A percentile compares a stretch with the other conserved stretches of the same genome.
Conservation (phyloP, 2,329 filamentous ascomycete species). For the Colletotrichum sp. region DNA sequence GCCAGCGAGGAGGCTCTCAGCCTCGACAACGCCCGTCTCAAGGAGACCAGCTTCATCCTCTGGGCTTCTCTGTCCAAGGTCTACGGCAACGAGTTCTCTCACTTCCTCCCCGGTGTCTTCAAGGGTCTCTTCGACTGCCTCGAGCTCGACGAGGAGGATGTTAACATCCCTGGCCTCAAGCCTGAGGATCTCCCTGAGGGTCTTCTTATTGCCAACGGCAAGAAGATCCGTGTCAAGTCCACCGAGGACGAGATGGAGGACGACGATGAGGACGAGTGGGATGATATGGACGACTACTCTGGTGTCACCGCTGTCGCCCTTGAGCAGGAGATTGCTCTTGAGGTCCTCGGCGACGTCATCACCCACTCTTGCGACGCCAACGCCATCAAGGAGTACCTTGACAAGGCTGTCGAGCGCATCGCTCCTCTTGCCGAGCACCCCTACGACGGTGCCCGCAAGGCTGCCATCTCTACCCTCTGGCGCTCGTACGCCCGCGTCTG, state of each 20-base stretch:
- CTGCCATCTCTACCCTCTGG: conserved; percentile 89
- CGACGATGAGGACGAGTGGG: conserved; percentile 78
- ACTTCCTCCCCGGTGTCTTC: conserved; percentile 80
- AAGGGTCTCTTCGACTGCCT: conserved; percentile 84
- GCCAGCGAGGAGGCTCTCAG: conserved; percentile 90
- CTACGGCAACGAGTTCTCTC: conserved; percentile 82
- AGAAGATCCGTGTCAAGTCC: conserved; percentile 80
- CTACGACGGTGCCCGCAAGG: conserved; percentile 94
- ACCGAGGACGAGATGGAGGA: conserved; percentile 60
- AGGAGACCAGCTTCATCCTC: conserved; percentile 96
- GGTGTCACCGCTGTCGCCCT: conserved; percentile 88
- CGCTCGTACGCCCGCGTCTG: conserved; percentile 91
- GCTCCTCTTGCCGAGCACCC: conserved; percentile 83
- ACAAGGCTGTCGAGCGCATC: conserved; percentile 84
- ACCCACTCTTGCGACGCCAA: conserved; percentile 82
- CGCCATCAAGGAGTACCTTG: conserved; percentile 78
- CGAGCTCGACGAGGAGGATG: conserved; percentile 87
- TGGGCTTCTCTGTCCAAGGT: conserved; percentile 96
- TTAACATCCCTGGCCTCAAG: conserved; percentile 77
- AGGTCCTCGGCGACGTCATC: conserved; percentile 92
- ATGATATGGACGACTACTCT: conserved; percentile 82
- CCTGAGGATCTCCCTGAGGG: conserved; percentile 54
- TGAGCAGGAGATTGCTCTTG: conserved; percentile 96
- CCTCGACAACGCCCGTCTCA: conserved; percentile 87
- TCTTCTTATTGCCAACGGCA: conserved; percentile 78